A percentile compares a stretch with the other conserved stretches of the same genome.
Conservation (phyloP, 2,329 filamentous ascomycete species). For the Ceratocystis diversiconidia region DNA sequence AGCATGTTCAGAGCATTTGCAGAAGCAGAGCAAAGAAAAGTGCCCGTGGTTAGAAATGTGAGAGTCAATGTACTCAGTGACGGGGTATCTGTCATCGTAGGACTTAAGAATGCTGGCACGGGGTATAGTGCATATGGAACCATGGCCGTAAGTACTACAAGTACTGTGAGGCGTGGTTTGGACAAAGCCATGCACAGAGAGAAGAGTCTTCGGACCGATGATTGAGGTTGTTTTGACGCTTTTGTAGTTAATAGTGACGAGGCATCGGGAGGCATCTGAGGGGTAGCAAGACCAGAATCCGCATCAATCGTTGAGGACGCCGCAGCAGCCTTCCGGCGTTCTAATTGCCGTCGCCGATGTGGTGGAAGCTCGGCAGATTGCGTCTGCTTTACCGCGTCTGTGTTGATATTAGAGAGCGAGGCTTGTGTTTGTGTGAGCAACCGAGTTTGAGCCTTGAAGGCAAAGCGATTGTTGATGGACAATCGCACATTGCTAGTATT, state of each 20-base stretch:
- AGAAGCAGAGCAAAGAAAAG: slow-evolving; percentile 73
- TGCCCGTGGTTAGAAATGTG: slow-evolving; percentile 80
- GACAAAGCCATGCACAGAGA: slow-evolving; percentile 78
- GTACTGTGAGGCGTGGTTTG: slow-evolving; percentile 85
- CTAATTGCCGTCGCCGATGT: slow-evolving; percentile 18
- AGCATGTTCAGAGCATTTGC: slow-evolving; percentile 97
- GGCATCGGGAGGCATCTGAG: slow-evolving; percentile 33
- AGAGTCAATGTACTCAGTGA: slow-evolving; percentile 84
- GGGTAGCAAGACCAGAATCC: slow-evolving; percentile 19
- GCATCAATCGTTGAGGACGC: slow-evolving; percentile 10
- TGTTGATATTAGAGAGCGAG: not conserved
- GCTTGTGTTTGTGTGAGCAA: slow-evolving; percentile 8
- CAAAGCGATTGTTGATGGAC: slow-evolving; percentile 12
- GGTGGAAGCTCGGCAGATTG: slow-evolving; percentile 7
- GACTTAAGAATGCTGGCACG: slow-evolving; percentile 68
- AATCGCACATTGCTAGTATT: slow-evolving; percentile 13
- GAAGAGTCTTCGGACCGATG: slow-evolving; percentile 49
- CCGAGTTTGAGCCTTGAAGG: slow-evolving; percentile 12
- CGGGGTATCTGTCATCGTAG: slow-evolving; percentile 51
- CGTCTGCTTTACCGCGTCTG: not conserved
- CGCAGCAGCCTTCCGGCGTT: slow-evolving; percentile 16
- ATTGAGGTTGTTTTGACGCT: slow-evolving; percentile 35
- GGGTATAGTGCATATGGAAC: slow-evolving; percentile 87
- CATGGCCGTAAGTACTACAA: slow-evolving; percentile 83
- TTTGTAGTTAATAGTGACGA: slow-evolving; percentile 42